Base-by-base conservation (phyloP, 1,284 basidiomycete genomes). In the Cystobasidium sp. region DNA sequence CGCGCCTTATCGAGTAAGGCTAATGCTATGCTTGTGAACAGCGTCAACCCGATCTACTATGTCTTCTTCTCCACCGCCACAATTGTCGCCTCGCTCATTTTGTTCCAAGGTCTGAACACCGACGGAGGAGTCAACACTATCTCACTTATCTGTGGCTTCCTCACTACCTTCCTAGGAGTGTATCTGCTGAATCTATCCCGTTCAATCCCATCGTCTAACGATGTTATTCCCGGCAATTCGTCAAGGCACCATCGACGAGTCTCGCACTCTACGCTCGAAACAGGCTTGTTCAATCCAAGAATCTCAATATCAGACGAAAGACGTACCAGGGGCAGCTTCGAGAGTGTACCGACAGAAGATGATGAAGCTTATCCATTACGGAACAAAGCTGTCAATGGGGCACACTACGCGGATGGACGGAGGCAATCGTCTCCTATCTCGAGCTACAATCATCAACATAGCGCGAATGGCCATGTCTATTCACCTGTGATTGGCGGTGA, bases 1-100 rank as follows among this genome's bases (percentile, higher is more conserved):
- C 10, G n/a, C n/a, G 8, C n/a, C 14, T 47, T 31, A 18, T 63
- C 0, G 44, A 12, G 12, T 22, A 10, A 18, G 61, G 3, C 16
- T 16, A 1, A 16, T 41, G 43, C 47, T 4, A 47, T 7, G 3
- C 37, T 22, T 12, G 20, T n/a, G 47, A 59, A 44, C 81, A 93
- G 92, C 55, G 95, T 99, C 74, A 99, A 99, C 82, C 96, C 97
- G 0, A 92, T 97, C 86, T 99, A 99, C 85, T 98, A 96, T 81
- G 96, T 98, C 82, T 91, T 93, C 83, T 99, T 99, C 85, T 95
- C 94, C n/a, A 93, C 93, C 1, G 91, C 91, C 12, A 98, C 96
- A 39, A 92, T 97, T 80, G 86, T 96, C 67, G 94, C 96, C 0
- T 97, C 94, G 66, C 88, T 97, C 77, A 94, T 98, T 78, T 88